phyloP scores from a whole-genome alignment of 2,329 filamentous ascomycete species.

The Alternaria viburni region DNA sequence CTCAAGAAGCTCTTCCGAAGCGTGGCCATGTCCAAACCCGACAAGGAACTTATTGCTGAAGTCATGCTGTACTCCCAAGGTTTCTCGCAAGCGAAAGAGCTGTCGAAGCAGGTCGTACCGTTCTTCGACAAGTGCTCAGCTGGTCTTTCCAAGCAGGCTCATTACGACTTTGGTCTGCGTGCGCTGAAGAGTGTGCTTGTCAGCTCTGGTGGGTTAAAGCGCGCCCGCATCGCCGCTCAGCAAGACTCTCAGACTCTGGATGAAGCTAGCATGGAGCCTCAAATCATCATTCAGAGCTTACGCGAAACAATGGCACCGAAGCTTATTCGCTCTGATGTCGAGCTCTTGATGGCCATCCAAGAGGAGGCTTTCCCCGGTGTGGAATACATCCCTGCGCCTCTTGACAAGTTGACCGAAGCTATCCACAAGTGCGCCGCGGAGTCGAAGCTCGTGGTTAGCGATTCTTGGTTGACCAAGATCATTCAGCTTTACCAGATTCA shows the following conservation, averaged over 20 bases:
- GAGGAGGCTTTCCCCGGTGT: slow-evolving; percentile 88
- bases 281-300: slow-evolving; percentile 98
- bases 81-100: slow-evolving; percentile 92
- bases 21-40: slow-evolving; percentile 99
- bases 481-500: slow-evolving; percentile 98
- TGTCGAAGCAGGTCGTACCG: slow-evolving; percentile 95
- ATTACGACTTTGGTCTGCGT: slow-evolving; percentile 98
- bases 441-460: slow-evolving; percentile 85
- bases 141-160: slow-evolving; percentile 89
- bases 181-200: slow-evolving; percentile 98
- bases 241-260: slow-evolving; percentile 63
- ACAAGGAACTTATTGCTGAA: slow-evolving; percentile 99
- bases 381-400: slow-evolving; percentile 87
- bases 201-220: slow-evolving; percentile 95
- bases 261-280: slow-evolving; percentile 83
- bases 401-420: slow-evolving; percentile 78
- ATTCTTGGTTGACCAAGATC: slow-evolving; percentile 97
- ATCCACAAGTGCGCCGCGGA: slow-evolving; percentile 84
- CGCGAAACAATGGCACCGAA: slow-evolving; percentile 98
- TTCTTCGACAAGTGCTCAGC: slow-evolving; percentile 93
- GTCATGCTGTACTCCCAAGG: slow-evolving; percentile 99
- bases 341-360: slow-evolving; percentile 86
- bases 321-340: slow-evolving; percentile 88
- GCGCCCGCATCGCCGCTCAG: slow-evolving; percentile 71
- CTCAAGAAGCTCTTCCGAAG: slow-evolving; percentile 99